A percentile compares a stretch with the other conserved stretches of the same genome.
Conservation (phyloP, 768 basidiomycete genomes). For the Rhodosporidiobolus sp. region DNA sequence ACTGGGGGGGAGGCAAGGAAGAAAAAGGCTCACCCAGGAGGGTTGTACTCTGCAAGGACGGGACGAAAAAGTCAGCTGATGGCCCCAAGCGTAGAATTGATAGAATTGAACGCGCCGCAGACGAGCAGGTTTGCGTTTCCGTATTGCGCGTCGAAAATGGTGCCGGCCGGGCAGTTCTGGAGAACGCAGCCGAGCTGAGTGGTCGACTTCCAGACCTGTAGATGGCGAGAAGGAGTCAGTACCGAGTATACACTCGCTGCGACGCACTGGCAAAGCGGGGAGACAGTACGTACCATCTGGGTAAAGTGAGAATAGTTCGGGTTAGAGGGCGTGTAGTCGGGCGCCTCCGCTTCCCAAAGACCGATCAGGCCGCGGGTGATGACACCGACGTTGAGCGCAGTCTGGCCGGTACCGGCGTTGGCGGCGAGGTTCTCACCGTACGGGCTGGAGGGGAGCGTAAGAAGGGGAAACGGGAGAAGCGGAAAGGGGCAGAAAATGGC, state of each 20-base stretch:
- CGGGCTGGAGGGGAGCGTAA: slow-evolving; percentile 45
- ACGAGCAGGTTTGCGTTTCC: not conserved
- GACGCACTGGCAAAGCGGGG: too few relatives aligned
- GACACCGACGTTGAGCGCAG: not conserved
- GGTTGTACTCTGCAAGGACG: too few relatives aligned
- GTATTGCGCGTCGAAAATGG: slow-evolving; percentile 31
- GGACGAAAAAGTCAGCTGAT: too few relatives aligned
- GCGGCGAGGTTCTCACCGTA: slow-evolving; percentile 74
- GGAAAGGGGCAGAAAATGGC: too few relatives aligned
- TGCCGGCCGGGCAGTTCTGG: slow-evolving; percentile 3
- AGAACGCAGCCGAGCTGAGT: slow-evolving; percentile 30
- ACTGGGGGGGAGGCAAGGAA: too few relatives aligned
- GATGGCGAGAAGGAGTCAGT: not conserved
- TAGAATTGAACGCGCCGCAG: too few relatives aligned
- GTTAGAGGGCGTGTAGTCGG: slow-evolving; percentile 51
- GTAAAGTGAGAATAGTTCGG: slow-evolving; percentile 32
- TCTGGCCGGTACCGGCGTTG: slow-evolving; percentile 56
- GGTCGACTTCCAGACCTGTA: slow-evolving; percentile 14
- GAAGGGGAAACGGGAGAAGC: too few relatives aligned
- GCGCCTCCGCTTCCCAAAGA: slow-evolving; percentile 66
- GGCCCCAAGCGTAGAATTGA: too few relatives aligned
- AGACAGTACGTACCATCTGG: slow-evolving; percentile 20
- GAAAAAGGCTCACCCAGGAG: too few relatives aligned
- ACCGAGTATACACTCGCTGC: too few relatives aligned
- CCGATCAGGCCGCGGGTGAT: slow-evolving; percentile 57